Evolutionary conservation across 148 eudicot genomes (phyloP), one percentile per base, ranked within the genome.

Genomic region (Fagopyrum tataricum): DNA sequence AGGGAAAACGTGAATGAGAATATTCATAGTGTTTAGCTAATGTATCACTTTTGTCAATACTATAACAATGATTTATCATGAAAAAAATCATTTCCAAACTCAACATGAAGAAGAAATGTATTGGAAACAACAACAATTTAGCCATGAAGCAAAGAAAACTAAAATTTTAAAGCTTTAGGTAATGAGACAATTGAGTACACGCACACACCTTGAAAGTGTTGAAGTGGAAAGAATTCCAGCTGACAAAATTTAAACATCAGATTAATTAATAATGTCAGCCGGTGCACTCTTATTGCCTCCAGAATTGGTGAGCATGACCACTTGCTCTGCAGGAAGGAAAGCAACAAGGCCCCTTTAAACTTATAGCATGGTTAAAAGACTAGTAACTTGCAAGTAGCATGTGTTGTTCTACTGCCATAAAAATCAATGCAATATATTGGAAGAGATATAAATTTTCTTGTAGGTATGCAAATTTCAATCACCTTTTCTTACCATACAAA

Each of bases 201-300:
- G n/a, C 18, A 56, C 11, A 17, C 21, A 17, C 44, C 21, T 40
- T 55, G 26, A 20, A 17, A n/a, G 61, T 13, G 52, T 5, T 12
- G 52, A 48, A 11, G 12, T 14, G 52, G 4, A 56, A 6, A 15
- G 13, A 44, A 37, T 42, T 42, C 48, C n/a, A 44, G 48, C 4
- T 7, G 47, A 69, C 26, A 18, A 43, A 41, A 69, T 44, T n/a
- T 43, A 23, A 41, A 43, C 1, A 42, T 40, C n/a, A 72, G 55
- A 26, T 17, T 21, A 51, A 87, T 97, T 91, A 83, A 95, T 97
- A 80, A 95, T 86, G 77, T 95, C 97, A 72, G 93, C 92, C 37
- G 96, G 87, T 40, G 99, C 97, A 88, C 80, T 84, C 78, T 86
- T 90, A 69, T 91, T 58, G 96, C 97, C 76, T 91, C 97, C 80